Evolutionary conservation across 129 eudicot species (phyloP).

Genomic region (Centrapalus pauciflorus): DNA sequence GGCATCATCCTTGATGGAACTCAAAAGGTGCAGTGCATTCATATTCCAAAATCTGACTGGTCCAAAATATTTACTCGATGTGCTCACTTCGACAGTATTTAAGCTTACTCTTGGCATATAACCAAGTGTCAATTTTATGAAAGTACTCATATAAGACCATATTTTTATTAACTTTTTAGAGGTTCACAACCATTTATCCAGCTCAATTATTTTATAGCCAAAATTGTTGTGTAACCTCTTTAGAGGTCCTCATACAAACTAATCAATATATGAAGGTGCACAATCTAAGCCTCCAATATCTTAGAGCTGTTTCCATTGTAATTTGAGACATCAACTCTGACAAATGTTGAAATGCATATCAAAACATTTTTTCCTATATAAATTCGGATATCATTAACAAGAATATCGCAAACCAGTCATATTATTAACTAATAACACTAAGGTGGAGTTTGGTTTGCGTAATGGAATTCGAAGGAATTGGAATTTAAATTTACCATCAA

Average conservation of each 20-base stretch:
- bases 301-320: not conserved
- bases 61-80: not conserved
- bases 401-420: not conserved
- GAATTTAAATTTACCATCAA: too few species aligned
- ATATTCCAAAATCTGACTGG: not conserved
- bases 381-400: not conserved
- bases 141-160: too few species aligned
- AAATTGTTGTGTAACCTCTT: not conserved
- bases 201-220: not conserved
- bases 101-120: not conserved
- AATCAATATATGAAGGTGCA: not conserved
- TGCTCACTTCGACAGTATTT: not conserved
- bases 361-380: not conserved
- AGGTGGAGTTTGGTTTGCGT: too few species aligned
- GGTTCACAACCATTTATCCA: not conserved
- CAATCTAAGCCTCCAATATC: not conserved
- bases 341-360: too few species aligned
- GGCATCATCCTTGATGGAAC: not conserved
- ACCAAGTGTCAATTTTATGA: too few species aligned
- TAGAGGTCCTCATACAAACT: not conserved
- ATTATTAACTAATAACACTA: too few species aligned
- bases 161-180: too few species aligned
- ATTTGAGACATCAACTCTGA: not conserved
- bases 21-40: not conserved
- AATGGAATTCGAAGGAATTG: too few species aligned